Conservation (phyloP, 768 basidiomycete genomes). For the Mycena kentingensis region DNA sequence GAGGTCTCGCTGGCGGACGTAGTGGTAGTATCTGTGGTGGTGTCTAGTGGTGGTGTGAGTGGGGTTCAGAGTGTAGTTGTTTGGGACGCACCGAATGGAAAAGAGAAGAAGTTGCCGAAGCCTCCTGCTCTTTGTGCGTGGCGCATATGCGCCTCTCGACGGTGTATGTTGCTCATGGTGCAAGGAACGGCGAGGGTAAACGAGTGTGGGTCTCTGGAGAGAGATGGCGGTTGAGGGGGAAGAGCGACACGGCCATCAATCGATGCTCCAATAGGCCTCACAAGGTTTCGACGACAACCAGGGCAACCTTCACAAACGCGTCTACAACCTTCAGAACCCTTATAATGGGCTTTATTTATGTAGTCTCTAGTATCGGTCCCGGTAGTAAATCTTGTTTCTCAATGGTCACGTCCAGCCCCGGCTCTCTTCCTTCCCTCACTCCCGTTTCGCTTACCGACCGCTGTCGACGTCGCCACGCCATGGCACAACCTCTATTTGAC, state of each 20-base stretch:
- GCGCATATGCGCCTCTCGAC: constrained; percentile 12
- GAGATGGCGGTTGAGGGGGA: background rate
- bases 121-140: constrained; percentile 16
- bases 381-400: background rate
- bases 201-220: constrained; percentile 18
- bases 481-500: constrained; percentile 80
- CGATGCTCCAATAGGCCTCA: too few species aligned
- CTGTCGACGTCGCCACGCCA: constrained; percentile 32
- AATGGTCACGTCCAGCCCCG: background rate
- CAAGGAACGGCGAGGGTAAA: constrained; percentile 13
- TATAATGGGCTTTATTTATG: too few species aligned
- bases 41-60: too few species aligned
- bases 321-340: too few species aligned
- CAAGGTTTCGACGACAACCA: background rate
- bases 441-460: constrained; percentile 10
- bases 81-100: background rate
- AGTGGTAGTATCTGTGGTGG: background rate
- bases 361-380: too few species aligned
- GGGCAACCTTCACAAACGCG: too few species aligned
- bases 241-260: background rate
- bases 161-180: constrained; percentile 16
- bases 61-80: too few species aligned
- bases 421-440: constrained; percentile 4
- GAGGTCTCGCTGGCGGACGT: background rate
- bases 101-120: too few species aligned